Conservation (phyloP, 2,329 filamentous ascomycete species). For the Verruconis gallopava region DNA sequence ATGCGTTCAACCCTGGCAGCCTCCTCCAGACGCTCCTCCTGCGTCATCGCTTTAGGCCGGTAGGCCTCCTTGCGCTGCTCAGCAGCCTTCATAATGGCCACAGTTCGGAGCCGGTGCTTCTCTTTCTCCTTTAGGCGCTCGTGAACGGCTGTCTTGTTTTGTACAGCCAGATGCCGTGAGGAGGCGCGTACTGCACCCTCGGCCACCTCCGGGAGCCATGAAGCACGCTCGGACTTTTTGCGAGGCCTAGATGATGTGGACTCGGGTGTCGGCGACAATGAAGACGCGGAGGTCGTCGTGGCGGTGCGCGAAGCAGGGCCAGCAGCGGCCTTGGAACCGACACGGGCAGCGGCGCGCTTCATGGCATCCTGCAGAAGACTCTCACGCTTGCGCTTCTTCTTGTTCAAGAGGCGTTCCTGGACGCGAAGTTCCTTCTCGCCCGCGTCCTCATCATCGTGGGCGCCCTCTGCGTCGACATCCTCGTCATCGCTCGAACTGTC, state of each 20-base stretch:
- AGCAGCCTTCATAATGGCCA: constrained; percentile 49
- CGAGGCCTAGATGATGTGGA: constrained; percentile 17
- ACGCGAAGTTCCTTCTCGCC: constrained; percentile 80
- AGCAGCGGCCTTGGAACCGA: constrained; percentile 20
- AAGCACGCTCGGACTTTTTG: constrained; percentile 59
- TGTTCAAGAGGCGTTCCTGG: constrained; percentile 54
- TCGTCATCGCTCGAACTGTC: constrained; percentile 78
- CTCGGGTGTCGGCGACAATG: constrained; percentile 31
- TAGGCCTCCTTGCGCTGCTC: constrained; percentile 53
- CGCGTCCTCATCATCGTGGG: constrained; percentile 62
- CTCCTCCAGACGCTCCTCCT: constrained; percentile 71
- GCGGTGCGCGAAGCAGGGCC: constrained; percentile 20
- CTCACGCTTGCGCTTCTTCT: constrained; percentile 71
- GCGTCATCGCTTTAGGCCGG: constrained; percentile 73
- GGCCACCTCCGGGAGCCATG: constrained; percentile 52
- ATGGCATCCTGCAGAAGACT: constrained; percentile 45
- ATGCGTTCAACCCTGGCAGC: constrained; percentile 71
- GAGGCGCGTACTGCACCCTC: constrained; percentile 51
- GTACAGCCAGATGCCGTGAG: constrained; percentile 47
- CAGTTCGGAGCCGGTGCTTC: constrained; percentile 55
- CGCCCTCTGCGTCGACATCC: constrained; percentile 52
- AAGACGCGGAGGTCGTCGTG: constrained; percentile 12
- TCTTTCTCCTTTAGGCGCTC: constrained; percentile 64
- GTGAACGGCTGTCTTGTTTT: constrained; percentile 44
- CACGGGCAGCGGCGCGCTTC: constrained; percentile 24